A percentile compares a stretch with the other conserved stretches of the same genome.
Evolutionary conservation across 208 protist species (phyloP).

Genomic region (Trypanosoma scelopori): DNA sequence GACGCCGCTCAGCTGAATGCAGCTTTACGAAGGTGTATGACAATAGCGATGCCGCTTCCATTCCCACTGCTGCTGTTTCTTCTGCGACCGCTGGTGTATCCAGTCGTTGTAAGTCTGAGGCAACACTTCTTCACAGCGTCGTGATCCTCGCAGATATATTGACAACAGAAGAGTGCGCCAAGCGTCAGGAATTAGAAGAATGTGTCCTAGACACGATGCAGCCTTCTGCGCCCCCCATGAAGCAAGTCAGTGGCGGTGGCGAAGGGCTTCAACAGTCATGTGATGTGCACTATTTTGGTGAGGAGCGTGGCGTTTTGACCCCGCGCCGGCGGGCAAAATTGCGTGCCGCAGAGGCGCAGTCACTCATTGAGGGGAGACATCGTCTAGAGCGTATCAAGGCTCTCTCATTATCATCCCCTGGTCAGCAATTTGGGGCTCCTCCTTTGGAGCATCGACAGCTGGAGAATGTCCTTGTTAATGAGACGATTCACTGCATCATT

Average conservation of each 20-base stretch:
- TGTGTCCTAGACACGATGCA: conserved; percentile 15
- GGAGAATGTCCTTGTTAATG: conserved; percentile 28
- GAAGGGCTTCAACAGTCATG: conserved; percentile 14
- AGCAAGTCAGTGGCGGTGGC: not conserved
- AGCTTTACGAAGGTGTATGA: not conserved
- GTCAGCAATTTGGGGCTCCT: conserved; percentile 16
- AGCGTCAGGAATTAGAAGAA: conserved; percentile 5
- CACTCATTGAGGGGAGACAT: conserved; percentile 36
- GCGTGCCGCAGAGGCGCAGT: conserved; percentile 41
- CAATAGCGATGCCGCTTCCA: not conserved
- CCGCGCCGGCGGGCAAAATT: conserved; percentile 20
- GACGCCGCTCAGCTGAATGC: not conserved
- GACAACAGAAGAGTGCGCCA: conserved; percentile 13
- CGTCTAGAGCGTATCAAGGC: conserved; percentile 41
- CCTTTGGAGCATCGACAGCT: conserved; percentile 9
- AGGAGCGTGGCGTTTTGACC: conserved; percentile 17
- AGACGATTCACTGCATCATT: conserved; percentile 47
- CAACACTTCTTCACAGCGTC: conserved; percentile 4
- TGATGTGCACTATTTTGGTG: conserved; percentile 33
- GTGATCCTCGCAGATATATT: conserved; percentile 23
- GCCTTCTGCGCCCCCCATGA: not conserved
- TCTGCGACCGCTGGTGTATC: not conserved
- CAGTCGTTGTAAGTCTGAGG: conserved; percentile 13
- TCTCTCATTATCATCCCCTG: conserved; percentile 1
- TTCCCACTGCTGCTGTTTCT: conserved; percentile 8